Evolutionary conservation across 805 yeast genomes (phyloP).

Genomic region (Candida piceae): DNA sequence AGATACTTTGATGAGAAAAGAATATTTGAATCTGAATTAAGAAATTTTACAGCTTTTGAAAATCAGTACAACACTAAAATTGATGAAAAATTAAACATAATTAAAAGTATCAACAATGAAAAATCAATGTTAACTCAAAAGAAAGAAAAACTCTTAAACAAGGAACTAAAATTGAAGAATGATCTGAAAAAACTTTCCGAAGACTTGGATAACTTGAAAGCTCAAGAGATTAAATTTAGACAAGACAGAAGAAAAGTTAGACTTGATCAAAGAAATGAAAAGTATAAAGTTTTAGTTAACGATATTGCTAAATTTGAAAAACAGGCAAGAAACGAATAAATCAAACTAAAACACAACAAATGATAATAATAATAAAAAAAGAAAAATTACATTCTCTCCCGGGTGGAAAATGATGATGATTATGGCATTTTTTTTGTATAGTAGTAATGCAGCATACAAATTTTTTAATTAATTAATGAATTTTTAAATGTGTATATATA

Average conservation of each 20-base stretch:
- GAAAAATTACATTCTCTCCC: too few relatives aligned
- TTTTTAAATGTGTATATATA: too few relatives aligned
- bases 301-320: conserved; percentile 25
- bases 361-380: too few relatives aligned
- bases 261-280: conserved; percentile 21
- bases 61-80: conserved; percentile 24
- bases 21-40: conserved; percentile 31
- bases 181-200: conserved; percentile 20
- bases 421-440: too few relatives aligned
- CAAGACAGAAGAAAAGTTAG: conserved; percentile 20
- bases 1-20: conserved; percentile 33
- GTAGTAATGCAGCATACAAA: not conserved
- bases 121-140: conserved; percentile 26
- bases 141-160: conserved; percentile 29
- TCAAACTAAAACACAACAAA: too few relatives aligned
- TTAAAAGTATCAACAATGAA: conserved; percentile 27
- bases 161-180: conserved; percentile 24
- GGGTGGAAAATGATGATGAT: too few relatives aligned
- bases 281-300: conserved; percentile 16
- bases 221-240: conserved; percentile 18
- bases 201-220: conserved; percentile 25
- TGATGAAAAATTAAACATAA: conserved; percentile 15
- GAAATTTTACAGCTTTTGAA: conserved; percentile 30
- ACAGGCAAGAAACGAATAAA: conserved; percentile 11
- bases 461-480: too few relatives aligned